A percentile compares a stretch with the other conserved stretches of the same genome.
Conservation (phyloP, 371 early-diverging fungal genomes). For the Rhizopus stolonifer region DNA sequence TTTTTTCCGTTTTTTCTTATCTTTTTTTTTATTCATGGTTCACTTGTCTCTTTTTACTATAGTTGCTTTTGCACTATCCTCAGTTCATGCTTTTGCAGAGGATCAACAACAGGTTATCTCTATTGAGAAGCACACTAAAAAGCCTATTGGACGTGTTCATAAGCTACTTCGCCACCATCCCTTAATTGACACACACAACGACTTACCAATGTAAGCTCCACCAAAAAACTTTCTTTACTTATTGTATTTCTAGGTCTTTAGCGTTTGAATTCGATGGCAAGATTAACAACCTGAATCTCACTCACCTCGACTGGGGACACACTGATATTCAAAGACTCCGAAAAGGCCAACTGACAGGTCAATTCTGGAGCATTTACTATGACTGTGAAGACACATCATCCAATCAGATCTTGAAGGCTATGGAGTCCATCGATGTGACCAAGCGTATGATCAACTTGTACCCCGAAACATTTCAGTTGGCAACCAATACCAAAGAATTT, state of each 20-base stretch:
- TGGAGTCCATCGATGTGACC: slow-evolving; percentile 62
- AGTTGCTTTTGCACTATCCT: slow-evolving; percentile 8
- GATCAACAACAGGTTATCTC: slow-evolving; percentile 1
- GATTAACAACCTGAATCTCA: slow-evolving; percentile 39
- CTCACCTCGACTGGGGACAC: slow-evolving; percentile 36
- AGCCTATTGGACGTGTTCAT: slow-evolving; percentile 28
- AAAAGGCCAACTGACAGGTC: slow-evolving; percentile 53
- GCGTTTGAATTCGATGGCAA: slow-evolving; percentile 36
- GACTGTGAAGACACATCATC: slow-evolving; percentile 34
- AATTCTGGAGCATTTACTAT: slow-evolving; percentile 67
- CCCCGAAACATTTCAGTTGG: slow-evolving; percentile 54
- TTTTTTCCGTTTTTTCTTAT: slow-evolving; percentile 7
- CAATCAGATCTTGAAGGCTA: slow-evolving; percentile 39
- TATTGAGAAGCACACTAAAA: slow-evolving; percentile 5
- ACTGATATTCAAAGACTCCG: slow-evolving; percentile 45
- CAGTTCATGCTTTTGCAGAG: not conserved
- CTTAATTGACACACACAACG: slow-evolving; percentile 49
- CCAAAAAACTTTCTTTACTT: not conserved
- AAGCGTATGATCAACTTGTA: slow-evolving; percentile 54
- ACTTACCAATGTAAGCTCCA: slow-evolving; percentile 38
- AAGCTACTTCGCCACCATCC: slow-evolving; percentile 28
- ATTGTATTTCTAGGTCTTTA: slow-evolving; percentile 24
- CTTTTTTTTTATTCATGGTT: slow-evolving; percentile 14
- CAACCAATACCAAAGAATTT: slow-evolving; percentile 47
- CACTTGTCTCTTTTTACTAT: slow-evolving; percentile 11